Conservation (phyloP, 1,284 basidiomycete genomes). For the Austroboletus niveus region DNA sequence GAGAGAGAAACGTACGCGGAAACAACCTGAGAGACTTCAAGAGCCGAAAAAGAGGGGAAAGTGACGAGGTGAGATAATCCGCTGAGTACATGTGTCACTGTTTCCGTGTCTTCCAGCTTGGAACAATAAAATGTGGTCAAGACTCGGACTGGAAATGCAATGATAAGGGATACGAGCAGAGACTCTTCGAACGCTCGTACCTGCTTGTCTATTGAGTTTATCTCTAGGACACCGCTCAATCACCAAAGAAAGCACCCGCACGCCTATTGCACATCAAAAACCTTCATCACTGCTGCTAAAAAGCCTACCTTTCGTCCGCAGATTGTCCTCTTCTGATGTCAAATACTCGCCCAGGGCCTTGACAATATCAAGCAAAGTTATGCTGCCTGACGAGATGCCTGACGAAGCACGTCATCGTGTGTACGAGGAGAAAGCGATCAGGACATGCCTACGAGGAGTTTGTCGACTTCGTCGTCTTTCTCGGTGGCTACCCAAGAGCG, state of each 20-base stretch:
- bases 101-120: conserved; percentile 85
- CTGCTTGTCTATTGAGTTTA: conserved; percentile 78
- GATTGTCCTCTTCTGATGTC: conserved; percentile 78
- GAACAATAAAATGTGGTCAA: conserved; percentile 81
- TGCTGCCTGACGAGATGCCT: conserved; percentile 65
- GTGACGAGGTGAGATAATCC: conserved; percentile 71
- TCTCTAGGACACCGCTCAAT: conserved; percentile 59
- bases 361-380: conserved; percentile 80
- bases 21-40: conserved; percentile 67
- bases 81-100: conserved; percentile 73
- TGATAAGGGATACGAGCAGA: conserved; percentile 5
- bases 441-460: conserved; percentile 55
- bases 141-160: conserved; percentile 61
- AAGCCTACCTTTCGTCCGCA: conserved; percentile 72
- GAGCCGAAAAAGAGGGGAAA: conserved; percentile 66
- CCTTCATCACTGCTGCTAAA: conserved; percentile 3
- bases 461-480: conserved; percentile 58
- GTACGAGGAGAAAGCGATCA: conserved; percentile 8
- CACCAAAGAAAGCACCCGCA: conserved; percentile 69
- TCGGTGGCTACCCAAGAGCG: conserved; percentile 72
- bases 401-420: conserved; percentile 15
- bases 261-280: conserved; percentile 51
- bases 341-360: conserved; percentile 85
- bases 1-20: conserved; percentile 53
- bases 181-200: conserved; percentile 42